phyloP scores from a whole-genome alignment of 768 basidiomycete genomes.

The Russula abietina region DNA sequence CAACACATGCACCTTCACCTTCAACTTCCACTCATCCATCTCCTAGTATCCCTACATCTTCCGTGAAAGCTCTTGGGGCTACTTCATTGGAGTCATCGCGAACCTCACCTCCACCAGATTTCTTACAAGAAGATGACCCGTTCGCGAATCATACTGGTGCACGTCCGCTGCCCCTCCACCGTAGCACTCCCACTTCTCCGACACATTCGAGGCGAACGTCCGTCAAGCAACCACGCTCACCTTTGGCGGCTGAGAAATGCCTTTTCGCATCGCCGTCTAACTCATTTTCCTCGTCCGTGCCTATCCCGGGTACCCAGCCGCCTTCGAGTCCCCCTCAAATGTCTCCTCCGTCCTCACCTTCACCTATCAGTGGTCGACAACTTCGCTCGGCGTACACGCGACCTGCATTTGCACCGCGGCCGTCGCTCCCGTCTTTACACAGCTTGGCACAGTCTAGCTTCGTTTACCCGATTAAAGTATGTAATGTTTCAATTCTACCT shows the following conservation, averaged over 20 bases:
- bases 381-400: slow-evolving; percentile 38
- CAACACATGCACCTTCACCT: slow-evolving; percentile 24
- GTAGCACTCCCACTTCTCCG: slow-evolving; percentile 21
- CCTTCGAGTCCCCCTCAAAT: slow-evolving; percentile 20
- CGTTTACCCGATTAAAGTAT: slow-evolving; percentile 36
- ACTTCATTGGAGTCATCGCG: slow-evolving; percentile 22
- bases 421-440: slow-evolving; percentile 40
- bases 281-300: slow-evolving; percentile 4
- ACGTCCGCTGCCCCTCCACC: slow-evolving; percentile 21
- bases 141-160: slow-evolving; percentile 54
- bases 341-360: slow-evolving; percentile 17
- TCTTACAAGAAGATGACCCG: slow-evolving; percentile 64
- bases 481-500: slow-evolving; percentile 4
- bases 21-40: slow-evolving; percentile 19
- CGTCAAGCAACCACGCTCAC: slow-evolving; percentile 19
- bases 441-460: slow-evolving; percentile 36
- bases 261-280: slow-evolving; percentile 9
- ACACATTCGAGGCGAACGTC: slow-evolving; percentile 15
- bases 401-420: slow-evolving; percentile 38
- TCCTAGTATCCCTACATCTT: slow-evolving; percentile 8
- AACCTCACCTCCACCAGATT: slow-evolving; percentile 31
- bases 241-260: slow-evolving; percentile 10
- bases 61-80: slow-evolving; percentile 1
- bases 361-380: slow-evolving; percentile 27
- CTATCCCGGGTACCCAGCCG: slow-evolving; percentile 22